Percentiles rank a stretch among this genome's conserved stretches.
Conservation (phyloP, 2,329 filamentous ascomycete genomes). For the Colletotrichum sp. region DNA sequence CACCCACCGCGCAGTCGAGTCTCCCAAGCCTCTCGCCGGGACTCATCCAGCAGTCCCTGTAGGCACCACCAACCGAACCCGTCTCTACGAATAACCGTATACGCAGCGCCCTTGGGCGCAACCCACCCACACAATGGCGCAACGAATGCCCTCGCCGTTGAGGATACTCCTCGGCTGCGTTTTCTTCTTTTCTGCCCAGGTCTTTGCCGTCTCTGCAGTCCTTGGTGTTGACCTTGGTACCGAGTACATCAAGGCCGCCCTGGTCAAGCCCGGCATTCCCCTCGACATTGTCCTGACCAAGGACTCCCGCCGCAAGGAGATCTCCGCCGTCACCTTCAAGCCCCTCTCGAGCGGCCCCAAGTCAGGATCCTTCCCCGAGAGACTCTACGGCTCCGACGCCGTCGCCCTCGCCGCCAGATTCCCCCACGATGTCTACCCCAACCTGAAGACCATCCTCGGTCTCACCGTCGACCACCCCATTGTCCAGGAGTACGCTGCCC, state of each 20-base stretch:
- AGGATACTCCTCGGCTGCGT: constrained; percentile 43
- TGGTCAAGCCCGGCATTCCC: constrained; percentile 95
- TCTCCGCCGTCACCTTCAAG: constrained; percentile 91
- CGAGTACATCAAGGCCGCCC: constrained; percentile 93
- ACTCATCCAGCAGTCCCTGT: neutral
- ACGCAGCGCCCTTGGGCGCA: constrained; percentile 21
- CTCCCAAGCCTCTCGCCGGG: constrained; percentile 6
- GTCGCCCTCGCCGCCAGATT: constrained; percentile 86
- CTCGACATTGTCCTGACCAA: constrained; percentile 98
- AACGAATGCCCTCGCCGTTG: constrained; percentile 38
- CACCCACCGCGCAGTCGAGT: neutral
- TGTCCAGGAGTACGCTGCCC: constrained; percentile 72
- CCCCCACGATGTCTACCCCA: constrained; percentile 92
- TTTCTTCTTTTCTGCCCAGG: constrained; percentile 51
- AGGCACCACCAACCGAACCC: neutral
- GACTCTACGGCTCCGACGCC: constrained; percentile 91
- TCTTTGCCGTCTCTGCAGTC: constrained; percentile 71
- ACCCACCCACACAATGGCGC: constrained; percentile 34
- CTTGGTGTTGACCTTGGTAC: constrained; percentile 94
- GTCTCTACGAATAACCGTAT: neutral
- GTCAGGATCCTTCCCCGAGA: constrained; percentile 78
- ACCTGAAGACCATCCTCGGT: constrained; percentile 90
- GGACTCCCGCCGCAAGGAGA: constrained; percentile 96
- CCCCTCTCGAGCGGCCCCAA: constrained; percentile 71
- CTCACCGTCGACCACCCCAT: constrained; percentile 65